Conservation (phyloP, 108 stramenopile species). For the Ochromonas danica region DNA sequence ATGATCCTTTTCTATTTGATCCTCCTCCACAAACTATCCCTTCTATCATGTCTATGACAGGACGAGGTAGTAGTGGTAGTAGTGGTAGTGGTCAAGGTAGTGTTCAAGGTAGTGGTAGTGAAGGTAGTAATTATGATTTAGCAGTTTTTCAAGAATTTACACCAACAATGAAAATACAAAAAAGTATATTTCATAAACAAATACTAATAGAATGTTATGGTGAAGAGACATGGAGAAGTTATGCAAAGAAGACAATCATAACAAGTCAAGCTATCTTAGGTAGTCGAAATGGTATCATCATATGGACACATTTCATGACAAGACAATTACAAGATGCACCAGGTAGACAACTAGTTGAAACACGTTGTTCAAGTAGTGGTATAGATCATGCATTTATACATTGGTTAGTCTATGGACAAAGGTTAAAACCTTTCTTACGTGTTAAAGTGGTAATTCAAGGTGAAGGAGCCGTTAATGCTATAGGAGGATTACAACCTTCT, state of each 20-base stretch:
- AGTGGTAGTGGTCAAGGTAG: not conserved
- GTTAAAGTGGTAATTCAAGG: not conserved
- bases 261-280: not conserved
- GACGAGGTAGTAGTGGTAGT: not conserved
- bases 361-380: not conserved
- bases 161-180: not conserved
- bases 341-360: not conserved
- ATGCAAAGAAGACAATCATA: not conserved
- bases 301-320: not conserved
- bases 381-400: not conserved
- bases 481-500: not conserved
- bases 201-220: not conserved
- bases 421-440: not conserved
- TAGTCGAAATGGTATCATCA: not conserved
- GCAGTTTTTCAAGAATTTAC: conserved; percentile 21
- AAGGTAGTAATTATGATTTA: not conserved
- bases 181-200: not conserved
- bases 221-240: not conserved
- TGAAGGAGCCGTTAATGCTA: not conserved
- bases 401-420: not conserved
- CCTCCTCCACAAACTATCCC: too few relatives aligned
- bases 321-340: conserved; percentile 8
- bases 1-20: not conserved
- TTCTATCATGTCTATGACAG: too few relatives aligned
- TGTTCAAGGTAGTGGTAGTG: too few relatives aligned